phyloP scores from a whole-genome alignment of 345 rosid species.

The Pelargonium nanum region DNA sequence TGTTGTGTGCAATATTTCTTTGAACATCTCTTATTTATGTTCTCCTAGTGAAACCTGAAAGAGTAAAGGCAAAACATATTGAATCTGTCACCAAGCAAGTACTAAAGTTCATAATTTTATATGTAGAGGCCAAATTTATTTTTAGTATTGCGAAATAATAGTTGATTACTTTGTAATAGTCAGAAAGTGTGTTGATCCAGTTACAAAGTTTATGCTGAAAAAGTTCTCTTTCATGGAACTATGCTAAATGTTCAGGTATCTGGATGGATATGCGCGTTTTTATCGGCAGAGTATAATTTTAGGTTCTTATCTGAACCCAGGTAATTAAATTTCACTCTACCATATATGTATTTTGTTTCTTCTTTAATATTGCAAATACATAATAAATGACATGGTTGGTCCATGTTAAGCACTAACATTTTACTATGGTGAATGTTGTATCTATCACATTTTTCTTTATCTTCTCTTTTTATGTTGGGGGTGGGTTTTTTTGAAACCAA shows the following conservation, averaged over 20 bases:
- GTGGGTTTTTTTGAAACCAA: too few relatives aligned
- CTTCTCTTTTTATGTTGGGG: too few relatives aligned
- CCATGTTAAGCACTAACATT: too few relatives aligned
- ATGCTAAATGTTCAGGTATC: slow-evolving; percentile 45
- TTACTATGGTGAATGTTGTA: too few relatives aligned
- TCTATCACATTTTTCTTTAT: too few relatives aligned
- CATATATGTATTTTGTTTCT: too few relatives aligned
- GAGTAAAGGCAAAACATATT: too few relatives aligned
- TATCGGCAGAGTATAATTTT: slow-evolving; percentile 71
- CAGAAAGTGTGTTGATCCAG: not conserved
- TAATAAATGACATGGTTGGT: too few relatives aligned
- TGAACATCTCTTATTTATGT: not conserved
- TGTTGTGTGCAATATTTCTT: slow-evolving; percentile 9
- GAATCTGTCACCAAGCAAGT: too few relatives aligned
- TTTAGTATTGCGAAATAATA: not conserved
- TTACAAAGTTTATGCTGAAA: not conserved
- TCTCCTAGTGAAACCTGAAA: too few relatives aligned
- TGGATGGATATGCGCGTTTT: slow-evolving; percentile 66
- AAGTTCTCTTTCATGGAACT: slow-evolving; percentile 2
- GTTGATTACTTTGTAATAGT: not conserved
- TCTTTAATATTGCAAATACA: too few relatives aligned
- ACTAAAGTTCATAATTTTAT: too few relatives aligned
- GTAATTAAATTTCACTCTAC: slow-evolving; percentile 21
- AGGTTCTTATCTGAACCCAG: slow-evolving; percentile 73
- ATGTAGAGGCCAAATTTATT: not conserved